Evolutionary conservation across 2,329 filamentous ascomycete species (phyloP).

Genomic region (Huntiella decipiens): DNA sequence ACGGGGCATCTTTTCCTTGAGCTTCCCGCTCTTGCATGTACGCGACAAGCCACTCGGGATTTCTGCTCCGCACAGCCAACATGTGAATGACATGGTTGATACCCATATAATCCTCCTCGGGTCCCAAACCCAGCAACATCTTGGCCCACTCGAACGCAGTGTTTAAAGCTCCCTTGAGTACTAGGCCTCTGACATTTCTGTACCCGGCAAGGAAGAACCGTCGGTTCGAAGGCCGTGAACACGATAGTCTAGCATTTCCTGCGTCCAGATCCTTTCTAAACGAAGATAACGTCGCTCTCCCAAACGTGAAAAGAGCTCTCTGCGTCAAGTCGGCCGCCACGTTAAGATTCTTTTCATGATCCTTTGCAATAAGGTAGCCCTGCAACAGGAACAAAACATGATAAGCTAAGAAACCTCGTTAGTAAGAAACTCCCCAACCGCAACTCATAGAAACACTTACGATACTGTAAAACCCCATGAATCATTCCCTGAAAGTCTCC

Average conservation of each 20-base stretch:
- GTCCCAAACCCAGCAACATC: conserved; percentile 56
- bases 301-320: conserved; percentile 80
- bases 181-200: conserved; percentile 69
- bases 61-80: conserved; percentile 61
- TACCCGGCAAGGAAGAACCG: conserved; percentile 84
- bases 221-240: conserved; percentile 65
- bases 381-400: conserved; percentile 89
- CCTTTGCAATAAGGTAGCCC: conserved; percentile 78
- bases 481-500: conserved; percentile 74
- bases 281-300: conserved; percentile 66
- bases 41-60: conserved; percentile 57
- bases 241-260: conserved; percentile 66
- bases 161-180: conserved; percentile 80
- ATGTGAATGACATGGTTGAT: conserved; percentile 67
- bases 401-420: conserved; percentile 36
- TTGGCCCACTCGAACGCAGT: conserved; percentile 92
- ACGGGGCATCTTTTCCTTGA: neutral
- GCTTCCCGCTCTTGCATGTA: conserved; percentile 31
- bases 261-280: conserved; percentile 59
- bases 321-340: conserved; percentile 76
- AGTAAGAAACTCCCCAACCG: conserved; percentile 31
- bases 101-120: conserved; percentile 57
- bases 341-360: conserved; percentile 64
- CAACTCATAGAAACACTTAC: conserved; percentile 16
- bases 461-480: conserved; percentile 35